These are phyloP conservation scores for Paulinella micropora DNA, from an alignment of 78 protist species.

Conservation along the genomic window DNA sequence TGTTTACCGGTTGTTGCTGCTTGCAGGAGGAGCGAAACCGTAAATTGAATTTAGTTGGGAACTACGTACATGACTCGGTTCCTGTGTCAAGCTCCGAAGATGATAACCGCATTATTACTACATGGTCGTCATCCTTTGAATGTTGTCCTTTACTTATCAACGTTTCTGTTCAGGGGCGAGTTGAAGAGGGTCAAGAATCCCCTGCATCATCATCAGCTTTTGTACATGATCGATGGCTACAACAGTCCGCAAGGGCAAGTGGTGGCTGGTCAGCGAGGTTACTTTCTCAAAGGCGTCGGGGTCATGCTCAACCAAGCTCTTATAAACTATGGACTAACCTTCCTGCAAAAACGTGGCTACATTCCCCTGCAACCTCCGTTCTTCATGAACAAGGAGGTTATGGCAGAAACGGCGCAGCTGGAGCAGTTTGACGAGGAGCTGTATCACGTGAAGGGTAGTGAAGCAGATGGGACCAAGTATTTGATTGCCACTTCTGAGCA, in stretches of 20 bases:
- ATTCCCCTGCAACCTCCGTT: slow-evolving; percentile 6
- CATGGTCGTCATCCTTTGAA: no score
- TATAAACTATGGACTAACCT: background rate
- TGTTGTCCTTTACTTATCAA: no score
- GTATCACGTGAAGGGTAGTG: background rate
- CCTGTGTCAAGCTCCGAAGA: background rate
- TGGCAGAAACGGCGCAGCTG: slow-evolving; percentile 3
- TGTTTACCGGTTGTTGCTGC: no score
- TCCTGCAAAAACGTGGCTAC: slow-evolving; percentile 3
- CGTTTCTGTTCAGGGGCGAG: no score
- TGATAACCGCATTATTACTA: background rate
- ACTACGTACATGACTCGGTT: background rate
- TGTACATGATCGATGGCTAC: background rate
- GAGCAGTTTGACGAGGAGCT: background rate
- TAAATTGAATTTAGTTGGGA: background rate
- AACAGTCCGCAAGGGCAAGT: background rate
- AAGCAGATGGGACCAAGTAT: slow-evolving; percentile 47
- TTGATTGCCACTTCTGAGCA: slow-evolving; percentile 99
- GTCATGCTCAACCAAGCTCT: slow-evolving; percentile 12
- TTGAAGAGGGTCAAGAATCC: no score
- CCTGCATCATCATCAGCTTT: no score
- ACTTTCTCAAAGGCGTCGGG: slow-evolving; percentile 16
- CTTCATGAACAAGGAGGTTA: background rate
- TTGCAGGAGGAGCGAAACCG: background rate
- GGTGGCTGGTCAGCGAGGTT: slow-evolving; percentile 24